Conservation (phyloP, 75 land plant genomes). For the Isoetes taiwanensis region DNA sequence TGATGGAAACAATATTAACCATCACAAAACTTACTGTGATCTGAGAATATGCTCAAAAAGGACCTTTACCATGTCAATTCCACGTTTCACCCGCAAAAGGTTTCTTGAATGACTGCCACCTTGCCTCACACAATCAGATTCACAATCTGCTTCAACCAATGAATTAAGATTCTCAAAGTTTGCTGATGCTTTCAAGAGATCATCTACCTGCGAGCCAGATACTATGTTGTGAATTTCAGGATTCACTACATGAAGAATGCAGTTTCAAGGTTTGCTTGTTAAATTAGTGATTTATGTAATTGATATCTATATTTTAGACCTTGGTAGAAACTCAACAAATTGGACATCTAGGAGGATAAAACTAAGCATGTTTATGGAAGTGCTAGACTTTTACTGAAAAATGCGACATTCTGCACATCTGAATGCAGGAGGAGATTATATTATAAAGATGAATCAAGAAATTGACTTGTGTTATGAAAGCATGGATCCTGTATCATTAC, state of each 20-base stretch:
- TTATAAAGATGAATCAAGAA: too few relatives aligned
- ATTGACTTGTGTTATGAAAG: too few relatives aligned
- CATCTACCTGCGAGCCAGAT: constrained; percentile 42
- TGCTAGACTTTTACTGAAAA: background rate
- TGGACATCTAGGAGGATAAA: background rate
- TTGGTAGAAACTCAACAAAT: background rate
- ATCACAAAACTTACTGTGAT: constrained; percentile 43
- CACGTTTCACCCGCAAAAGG: constrained; percentile 73
- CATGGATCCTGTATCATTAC: too few relatives aligned
- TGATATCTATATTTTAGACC: background rate
- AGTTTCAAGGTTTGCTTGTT: background rate
- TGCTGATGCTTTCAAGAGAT: constrained; percentile 48
- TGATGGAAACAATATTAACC: too few relatives aligned
- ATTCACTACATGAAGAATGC: background rate
- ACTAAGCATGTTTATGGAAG: too few relatives aligned
- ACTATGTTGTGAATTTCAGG: background rate
- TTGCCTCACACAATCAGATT: constrained; percentile 30
- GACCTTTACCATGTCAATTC: constrained; percentile 82
- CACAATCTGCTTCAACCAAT: constrained; percentile 48
- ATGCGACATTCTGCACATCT: too few relatives aligned
- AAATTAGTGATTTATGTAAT: background rate
- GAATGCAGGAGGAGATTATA: too few relatives aligned
- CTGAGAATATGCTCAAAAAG: constrained; percentile 59
- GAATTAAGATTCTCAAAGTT: constrained; percentile 32
- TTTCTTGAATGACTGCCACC: constrained; percentile 81